A percentile compares a stretch with the other conserved stretches of the same genome.
Evolutionary conservation across 352 stramenopile species (phyloP).

Genomic region (Aphanomyces euteiches): DNA sequence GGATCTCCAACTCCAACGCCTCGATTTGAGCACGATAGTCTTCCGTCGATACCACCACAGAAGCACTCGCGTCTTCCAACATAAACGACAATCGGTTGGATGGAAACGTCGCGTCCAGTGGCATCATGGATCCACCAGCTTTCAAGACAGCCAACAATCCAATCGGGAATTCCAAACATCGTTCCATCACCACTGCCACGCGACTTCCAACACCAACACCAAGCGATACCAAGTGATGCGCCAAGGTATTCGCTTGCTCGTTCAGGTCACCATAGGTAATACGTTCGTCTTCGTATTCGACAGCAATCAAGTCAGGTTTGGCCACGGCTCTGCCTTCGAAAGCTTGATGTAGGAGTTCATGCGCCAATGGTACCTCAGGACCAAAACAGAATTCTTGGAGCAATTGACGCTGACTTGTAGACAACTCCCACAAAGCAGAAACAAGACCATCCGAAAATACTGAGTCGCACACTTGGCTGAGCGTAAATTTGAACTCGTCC

Average conservation of each 20-base stretch:
- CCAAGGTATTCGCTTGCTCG: constrained; percentile 31
- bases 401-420: no score
- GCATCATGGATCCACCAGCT: constrained; percentile 90
- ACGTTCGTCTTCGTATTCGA: constrained; percentile 29
- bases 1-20: neutral
- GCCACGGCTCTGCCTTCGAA: constrained; percentile 22
- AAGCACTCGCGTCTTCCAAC: constrained; percentile 40
- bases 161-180: constrained; percentile 89
- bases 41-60: neutral
- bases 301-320: constrained; percentile 30
- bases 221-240: constrained; percentile 33
- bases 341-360: constrained; percentile 1
- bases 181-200: constrained; percentile 70
- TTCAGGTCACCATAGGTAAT: constrained; percentile 40
- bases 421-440: no score
- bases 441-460: no score
- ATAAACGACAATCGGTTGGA: constrained; percentile 48
- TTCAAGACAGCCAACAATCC: constrained; percentile 89
- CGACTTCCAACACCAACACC: constrained; percentile 38
- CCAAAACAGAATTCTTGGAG: no score
- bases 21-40: neutral
- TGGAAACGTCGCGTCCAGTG: constrained; percentile 50
- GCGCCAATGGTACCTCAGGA: neutral
- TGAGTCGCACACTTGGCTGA: no score
- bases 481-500: no score